phyloP scores from a whole-genome alignment of 2,329 filamentous ascomycete species.

The Cladosporium halotolerans region DNA sequence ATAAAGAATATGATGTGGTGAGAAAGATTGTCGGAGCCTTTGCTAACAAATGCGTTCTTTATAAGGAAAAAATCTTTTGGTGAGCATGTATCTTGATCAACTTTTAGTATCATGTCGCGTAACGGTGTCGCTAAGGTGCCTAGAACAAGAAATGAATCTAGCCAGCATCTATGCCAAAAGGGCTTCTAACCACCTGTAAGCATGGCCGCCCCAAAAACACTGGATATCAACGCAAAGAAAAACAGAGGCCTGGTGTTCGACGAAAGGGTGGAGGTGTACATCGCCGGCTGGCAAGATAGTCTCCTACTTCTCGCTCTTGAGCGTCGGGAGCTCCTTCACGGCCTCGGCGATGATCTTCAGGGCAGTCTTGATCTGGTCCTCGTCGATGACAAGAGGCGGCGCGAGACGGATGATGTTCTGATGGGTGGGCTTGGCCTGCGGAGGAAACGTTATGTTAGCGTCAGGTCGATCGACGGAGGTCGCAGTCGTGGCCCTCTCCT shows the following conservation, averaged over 20 bases:
- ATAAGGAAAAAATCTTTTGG: too few species aligned
- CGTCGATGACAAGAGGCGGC: conserved; percentile 90
- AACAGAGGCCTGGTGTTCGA: conserved; percentile 45
- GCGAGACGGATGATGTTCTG: conserved; percentile 97
- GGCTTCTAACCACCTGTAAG: background rate
- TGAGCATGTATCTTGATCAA: background rate
- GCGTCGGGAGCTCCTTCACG: conserved; percentile 68
- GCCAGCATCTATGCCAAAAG: conserved; percentile 2
- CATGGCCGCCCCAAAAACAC: background rate
- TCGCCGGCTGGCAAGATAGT: conserved; percentile 42
- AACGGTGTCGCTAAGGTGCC: background rate
- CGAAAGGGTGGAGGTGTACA: conserved; percentile 55
- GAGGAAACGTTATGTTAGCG: conserved; percentile 17
- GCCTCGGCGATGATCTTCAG: conserved; percentile 75
- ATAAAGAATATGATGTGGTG: too few species aligned
- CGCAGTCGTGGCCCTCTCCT: conserved; percentile 10
- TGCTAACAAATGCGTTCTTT: too few species aligned
- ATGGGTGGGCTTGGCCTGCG: conserved; percentile 92
- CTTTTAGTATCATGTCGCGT: conserved; percentile 3
- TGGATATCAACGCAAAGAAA: background rate
- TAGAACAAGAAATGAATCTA: background rate
- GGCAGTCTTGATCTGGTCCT: conserved; percentile 74
- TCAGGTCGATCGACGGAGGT: conserved; percentile 7
- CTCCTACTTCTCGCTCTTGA: conserved; percentile 44
- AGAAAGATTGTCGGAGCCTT: too few species aligned